phyloP scores from a whole-genome alignment of 1,139 yeast species.

The Ogataea hybrid region DNA sequence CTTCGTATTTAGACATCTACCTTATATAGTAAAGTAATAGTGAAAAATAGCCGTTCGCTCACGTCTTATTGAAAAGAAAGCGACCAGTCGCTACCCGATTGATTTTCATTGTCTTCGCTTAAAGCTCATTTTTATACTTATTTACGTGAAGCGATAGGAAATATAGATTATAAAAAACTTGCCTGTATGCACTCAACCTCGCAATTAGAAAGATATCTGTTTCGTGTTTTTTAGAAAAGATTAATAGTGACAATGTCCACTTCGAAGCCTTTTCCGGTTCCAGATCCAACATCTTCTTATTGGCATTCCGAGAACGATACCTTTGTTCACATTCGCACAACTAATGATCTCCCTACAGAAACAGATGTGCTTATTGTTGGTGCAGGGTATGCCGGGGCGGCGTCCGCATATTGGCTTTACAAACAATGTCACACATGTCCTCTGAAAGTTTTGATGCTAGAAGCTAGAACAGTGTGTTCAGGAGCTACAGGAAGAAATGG shows the following conservation, averaged over 20 bases:
- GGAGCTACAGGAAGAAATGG: constrained; percentile 51
- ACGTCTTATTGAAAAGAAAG: too few relatives aligned
- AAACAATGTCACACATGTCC: constrained; percentile 23
- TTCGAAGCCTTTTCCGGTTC: constrained; percentile 19
- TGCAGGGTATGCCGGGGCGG: constrained; percentile 41
- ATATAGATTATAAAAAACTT: too few relatives aligned
- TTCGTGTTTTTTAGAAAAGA: too few relatives aligned
- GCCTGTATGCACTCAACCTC: too few relatives aligned
- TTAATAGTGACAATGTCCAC: not conserved
- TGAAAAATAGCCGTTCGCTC: too few relatives aligned
- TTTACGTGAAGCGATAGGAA: too few relatives aligned
- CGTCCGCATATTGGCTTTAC: constrained; percentile 34
- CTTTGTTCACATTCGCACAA: constrained; percentile 21
- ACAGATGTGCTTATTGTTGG: constrained; percentile 37
- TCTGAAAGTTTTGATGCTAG: constrained; percentile 34
- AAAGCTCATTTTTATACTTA: not conserved
- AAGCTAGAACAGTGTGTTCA: constrained; percentile 40
- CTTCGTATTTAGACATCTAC: too few relatives aligned
- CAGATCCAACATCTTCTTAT: constrained; percentile 20
- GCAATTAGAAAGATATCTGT: too few relatives aligned
- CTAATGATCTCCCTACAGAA: constrained; percentile 24
- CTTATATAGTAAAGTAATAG: too few relatives aligned
- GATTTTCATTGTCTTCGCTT: too few relatives aligned
- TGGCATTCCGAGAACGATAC: constrained; percentile 24
- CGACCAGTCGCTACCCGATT: too few relatives aligned